Evolutionary conservation across 257 asterid genomes (phyloP).

Genomic region (Lantana camara): DNA sequence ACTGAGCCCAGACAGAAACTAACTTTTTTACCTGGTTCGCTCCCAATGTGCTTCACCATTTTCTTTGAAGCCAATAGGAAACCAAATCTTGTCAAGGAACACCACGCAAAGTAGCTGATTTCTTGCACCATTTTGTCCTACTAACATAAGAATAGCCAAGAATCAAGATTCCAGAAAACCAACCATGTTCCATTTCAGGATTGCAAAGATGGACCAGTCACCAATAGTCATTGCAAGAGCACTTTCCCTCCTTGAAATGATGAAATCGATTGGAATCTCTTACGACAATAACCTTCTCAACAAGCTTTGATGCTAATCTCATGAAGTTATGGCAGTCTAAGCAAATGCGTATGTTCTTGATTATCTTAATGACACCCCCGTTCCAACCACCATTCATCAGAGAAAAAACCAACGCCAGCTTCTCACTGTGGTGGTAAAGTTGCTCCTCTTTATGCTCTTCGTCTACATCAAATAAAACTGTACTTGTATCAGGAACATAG

Average conservation of each 20-base stretch:
- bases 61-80: slow-evolving; percentile 9
- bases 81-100: not conserved
- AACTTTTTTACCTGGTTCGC: not conserved
- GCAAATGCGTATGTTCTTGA: slow-evolving; percentile 67
- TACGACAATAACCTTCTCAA: slow-evolving; percentile 56
- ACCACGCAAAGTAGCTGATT: not conserved
- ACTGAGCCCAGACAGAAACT: no score
- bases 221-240: slow-evolving; percentile 92
- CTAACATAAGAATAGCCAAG: no score
- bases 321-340: slow-evolving; percentile 85
- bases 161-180: no score
- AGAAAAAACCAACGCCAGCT: slow-evolving; percentile 74
- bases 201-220: slow-evolving; percentile 22
- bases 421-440: slow-evolving; percentile 80
- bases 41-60: not conserved
- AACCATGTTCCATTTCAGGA: no score
- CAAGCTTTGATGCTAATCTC: slow-evolving; percentile 61
- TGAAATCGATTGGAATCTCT: slow-evolving; percentile 88
- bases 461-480: slow-evolving; percentile 68
- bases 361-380: slow-evolving; percentile 48
- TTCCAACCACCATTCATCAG: slow-evolving; percentile 47
- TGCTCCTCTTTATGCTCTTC: slow-evolving; percentile 96
- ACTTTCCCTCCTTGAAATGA: slow-evolving; percentile 61
- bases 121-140: no score
- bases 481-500: slow-evolving; percentile 44